Evolutionary conservation across 768 basidiomycete genomes (phyloP).

Genomic region (Gyrodon lividus): DNA sequence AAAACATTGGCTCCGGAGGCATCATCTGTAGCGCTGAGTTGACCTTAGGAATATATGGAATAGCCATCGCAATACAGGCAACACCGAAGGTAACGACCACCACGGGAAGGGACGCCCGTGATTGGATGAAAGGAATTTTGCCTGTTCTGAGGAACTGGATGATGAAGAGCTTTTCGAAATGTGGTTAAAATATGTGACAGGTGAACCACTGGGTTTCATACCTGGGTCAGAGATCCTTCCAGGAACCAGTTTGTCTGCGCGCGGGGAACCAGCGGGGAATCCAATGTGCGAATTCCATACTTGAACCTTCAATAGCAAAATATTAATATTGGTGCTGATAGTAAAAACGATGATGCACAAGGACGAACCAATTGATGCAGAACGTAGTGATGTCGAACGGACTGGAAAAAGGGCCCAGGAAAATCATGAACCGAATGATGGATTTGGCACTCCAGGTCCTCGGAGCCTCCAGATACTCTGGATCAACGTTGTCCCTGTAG

Average conservation of each 20-base stretch:
- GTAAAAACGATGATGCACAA: neutral
- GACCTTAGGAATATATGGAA: slow-evolving; percentile 32
- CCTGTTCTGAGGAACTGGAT: slow-evolving; percentile 33
- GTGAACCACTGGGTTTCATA: slow-evolving; percentile 5
- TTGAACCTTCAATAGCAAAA: slow-evolving; percentile 23
- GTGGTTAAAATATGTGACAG: neutral
- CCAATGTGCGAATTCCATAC: slow-evolving; percentile 26
- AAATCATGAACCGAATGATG: slow-evolving; percentile 37
- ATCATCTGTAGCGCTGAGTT: slow-evolving; percentile 27
- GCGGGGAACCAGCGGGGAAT: slow-evolving; percentile 30
- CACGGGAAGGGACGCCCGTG: slow-evolving; percentile 28
- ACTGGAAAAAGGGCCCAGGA: slow-evolving; percentile 36
- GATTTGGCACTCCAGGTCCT: slow-evolving; percentile 34
- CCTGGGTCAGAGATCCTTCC: slow-evolving; percentile 37
- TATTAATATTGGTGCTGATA: neutral
- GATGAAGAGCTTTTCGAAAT: slow-evolving; percentile 26
- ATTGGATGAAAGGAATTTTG: slow-evolving; percentile 33
- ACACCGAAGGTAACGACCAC: slow-evolving; percentile 31
- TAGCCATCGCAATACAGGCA: slow-evolving; percentile 33
- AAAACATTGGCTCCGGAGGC: slow-evolving; percentile 30
- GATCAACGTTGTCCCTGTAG: slow-evolving; percentile 37
- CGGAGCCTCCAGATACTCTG: slow-evolving; percentile 33
- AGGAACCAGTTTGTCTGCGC: slow-evolving; percentile 39
- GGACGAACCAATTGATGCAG: slow-evolving; percentile 31
- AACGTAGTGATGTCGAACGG: slow-evolving; percentile 35